Conservation (phyloP, 2,329 filamentous ascomycete species). For the Colletotrichum sp. region DNA sequence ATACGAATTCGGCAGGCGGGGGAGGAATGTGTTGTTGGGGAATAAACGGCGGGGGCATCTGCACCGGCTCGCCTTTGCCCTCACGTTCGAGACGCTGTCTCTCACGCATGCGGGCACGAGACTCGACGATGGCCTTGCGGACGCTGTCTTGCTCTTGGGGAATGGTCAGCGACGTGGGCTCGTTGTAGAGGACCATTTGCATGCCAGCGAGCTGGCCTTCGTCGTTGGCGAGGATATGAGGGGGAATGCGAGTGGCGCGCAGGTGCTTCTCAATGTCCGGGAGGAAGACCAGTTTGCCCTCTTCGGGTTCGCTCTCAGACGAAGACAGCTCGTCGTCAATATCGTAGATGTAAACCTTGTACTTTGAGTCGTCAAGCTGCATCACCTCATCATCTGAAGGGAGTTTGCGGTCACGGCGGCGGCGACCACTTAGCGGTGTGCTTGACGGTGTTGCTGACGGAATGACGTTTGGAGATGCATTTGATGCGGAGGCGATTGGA, state of each 20-base stretch:
- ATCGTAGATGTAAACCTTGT: constrained; percentile 90
- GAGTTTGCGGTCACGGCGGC: constrained; percentile 19
- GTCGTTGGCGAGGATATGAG: constrained; percentile 64
- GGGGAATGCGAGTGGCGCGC: constrained; percentile 71
- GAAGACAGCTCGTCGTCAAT: constrained; percentile 83
- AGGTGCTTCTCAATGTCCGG: constrained; percentile 87
- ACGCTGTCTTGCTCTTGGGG: constrained; percentile 79
- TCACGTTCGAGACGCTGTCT: constrained; percentile 45
- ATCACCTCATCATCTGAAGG: constrained; percentile 65
- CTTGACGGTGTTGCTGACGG: constrained; percentile 26
- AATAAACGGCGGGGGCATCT: constrained; percentile 20
- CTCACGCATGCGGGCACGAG: constrained; percentile 71
- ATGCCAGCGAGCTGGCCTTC: constrained; percentile 62
- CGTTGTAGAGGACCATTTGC: constrained; percentile 84
- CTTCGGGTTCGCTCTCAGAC: constrained; percentile 60
- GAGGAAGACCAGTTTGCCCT: constrained; percentile 75
- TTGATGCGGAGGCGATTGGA: constrained; percentile 30
- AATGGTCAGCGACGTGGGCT: constrained; percentile 78
- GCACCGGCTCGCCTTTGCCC: constrained; percentile 15
- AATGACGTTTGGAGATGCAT: constrained; percentile 17
- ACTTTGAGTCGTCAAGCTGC: constrained; percentile 84
- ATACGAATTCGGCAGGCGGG: not conserved
- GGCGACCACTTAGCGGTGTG: constrained; percentile 6
- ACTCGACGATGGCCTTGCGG: constrained; percentile 82
- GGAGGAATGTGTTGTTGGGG: constrained; percentile 4